Evolutionary conservation across 78 protist species (phyloP), one percentile per base, ranked within the genome.

Genomic region (Dictyostelium intermedium): DNA sequence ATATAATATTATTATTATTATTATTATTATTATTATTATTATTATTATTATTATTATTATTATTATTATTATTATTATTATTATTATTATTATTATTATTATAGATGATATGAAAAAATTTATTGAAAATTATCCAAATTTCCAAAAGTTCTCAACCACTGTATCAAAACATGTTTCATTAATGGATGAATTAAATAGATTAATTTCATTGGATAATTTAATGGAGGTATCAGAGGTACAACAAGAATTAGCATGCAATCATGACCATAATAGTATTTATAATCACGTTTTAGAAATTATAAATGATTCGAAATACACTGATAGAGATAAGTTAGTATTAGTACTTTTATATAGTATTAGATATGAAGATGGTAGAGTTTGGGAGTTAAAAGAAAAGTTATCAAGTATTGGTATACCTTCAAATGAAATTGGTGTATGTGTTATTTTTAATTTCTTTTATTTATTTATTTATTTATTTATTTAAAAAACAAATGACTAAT

Each of bases 121-220:
- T 81, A 86, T 99, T 70, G 98, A 93, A 69, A 32, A 92, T 50
- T 99, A 97, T 85, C 99, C 99, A n/a, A 95, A 98, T 69, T 98
- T 98, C 92, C 73, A 37, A 16, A 97, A 92, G 35, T 69, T 97
- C 86, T 92, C 98, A 23, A 95, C 96, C 34, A 91, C 66, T 63
- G 98, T 97, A 8, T 32, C 96, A 7, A 98, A 97, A 91, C 99
- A 98, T 91, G 97, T 97, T 82, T 34, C 98, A 5, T 18, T 98
- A 37, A 50, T 97, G 60, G 91, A 72, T 18, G 96, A 91, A 60
- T 72, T 99, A 18, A n/a, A 41, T 1, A 37, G 85, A 3, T 10
- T 43, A 10, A 89, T 98, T 14, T 91, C 92, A 18, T 39, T 0
- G 11, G 35, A 87, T 14, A 1, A 11, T 25, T 83, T 98, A 47